Conservation (phyloP, 352 stramenopile genomes). For the Globisporangium ultimum region DNA sequence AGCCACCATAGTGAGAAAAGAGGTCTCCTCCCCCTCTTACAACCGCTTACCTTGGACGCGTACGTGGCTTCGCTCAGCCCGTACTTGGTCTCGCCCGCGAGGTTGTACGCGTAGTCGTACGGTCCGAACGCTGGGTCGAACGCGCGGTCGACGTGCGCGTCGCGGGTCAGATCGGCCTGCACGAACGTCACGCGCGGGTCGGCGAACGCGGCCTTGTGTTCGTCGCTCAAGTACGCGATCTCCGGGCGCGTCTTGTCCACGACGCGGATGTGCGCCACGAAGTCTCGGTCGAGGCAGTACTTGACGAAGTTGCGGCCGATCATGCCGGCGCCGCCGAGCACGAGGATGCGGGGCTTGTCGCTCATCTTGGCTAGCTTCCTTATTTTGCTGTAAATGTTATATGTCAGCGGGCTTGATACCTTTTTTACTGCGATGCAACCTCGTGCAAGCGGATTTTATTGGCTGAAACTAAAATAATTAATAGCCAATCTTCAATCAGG, state of each 20-base stretch:
- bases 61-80: conserved; percentile 71
- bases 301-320: conserved; percentile 88
- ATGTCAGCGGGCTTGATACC: not conserved
- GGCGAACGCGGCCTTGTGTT: conserved; percentile 66
- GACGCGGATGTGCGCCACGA: conserved; percentile 67
- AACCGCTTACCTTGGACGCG: conserved; percentile 52
- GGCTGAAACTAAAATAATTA: too few relatives aligned
- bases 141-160: conserved; percentile 73
- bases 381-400: not conserved
- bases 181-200: conserved; percentile 74
- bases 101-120: conserved; percentile 86
- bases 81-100: conserved; percentile 83
- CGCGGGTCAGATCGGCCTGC: conserved; percentile 77
- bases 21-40: too few relatives aligned
- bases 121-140: conserved; percentile 68
- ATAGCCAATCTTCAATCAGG: too few relatives aligned
- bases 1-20: too few relatives aligned
- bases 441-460: too few relatives aligned
- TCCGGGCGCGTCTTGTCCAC: conserved; percentile 86
- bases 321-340: conserved; percentile 83
- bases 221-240: conserved; percentile 81
- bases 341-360: conserved; percentile 69
- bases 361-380: conserved; percentile 6
- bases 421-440: too few relatives aligned
- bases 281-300: conserved; percentile 67